Evolutionary conservation across 306 rosid species (phyloP), one percentile per base, ranked within the genome.

Genomic region (Datisca glomerata): DNA sequence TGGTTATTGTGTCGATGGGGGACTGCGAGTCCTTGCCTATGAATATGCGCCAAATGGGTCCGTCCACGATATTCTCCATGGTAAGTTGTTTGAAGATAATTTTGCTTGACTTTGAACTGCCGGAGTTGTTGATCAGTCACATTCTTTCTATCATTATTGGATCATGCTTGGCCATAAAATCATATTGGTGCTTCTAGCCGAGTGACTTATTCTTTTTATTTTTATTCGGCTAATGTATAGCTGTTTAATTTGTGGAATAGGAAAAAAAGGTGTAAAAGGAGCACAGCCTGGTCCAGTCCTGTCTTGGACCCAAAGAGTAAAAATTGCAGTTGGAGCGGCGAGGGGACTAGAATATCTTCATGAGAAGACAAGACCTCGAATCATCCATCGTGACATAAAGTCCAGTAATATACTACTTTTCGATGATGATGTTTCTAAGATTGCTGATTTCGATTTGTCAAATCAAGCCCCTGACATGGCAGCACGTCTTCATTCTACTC

Each of bases 401-500:
- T 76, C 92, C 18, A 68, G 86, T 61, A 84, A 73, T 63, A 68
- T 84, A 62, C 57, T 84, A 4, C 76, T 84, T 55, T 84, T 79
- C 27, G 78, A 84, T 8, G 69, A 73, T 24, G 76, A 73, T 13
- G 76, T 73, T 46, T 74, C 89, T 7, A 82, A 82, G 70, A 74
- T 82, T 43, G 85, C 89, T 49, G 94, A 82, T 64, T 82, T 82
- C 40, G 85, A 78, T 69, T 60, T 82, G 60, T 82, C 89, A 38
- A 82, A 82, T 53, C 81, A 78, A 72, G 76, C 85, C 49, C 94
- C 94, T 23, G 94, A 82, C 67, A 72, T 59, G 19, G 79, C 81
- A 16, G 94, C 89, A 6, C 85, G 94, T 27, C 81, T 82, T 47
- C 94, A 82, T 59, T 82, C 94, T 21, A 82, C 94, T 58, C 94